Base-by-base conservation (phyloP, 306 rosid genomes). In the Castanopsis chinensis region DNA sequence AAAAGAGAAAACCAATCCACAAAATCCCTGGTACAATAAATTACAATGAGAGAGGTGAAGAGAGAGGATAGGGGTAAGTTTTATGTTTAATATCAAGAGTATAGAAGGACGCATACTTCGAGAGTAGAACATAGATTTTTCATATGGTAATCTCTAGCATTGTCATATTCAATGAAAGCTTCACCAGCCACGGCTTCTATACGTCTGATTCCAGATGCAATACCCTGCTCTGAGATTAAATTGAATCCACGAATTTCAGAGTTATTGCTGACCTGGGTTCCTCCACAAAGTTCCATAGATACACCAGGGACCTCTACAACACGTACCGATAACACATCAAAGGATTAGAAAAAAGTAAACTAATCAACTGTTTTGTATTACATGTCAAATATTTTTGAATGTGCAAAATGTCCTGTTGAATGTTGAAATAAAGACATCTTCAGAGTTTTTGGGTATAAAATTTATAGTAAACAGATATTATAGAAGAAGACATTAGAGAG, bases 141-240 rank as follows among this genome's bases (percentile, higher is more conserved):
- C 90, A 92, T 87, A 79, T 90, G 90, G 79, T 81, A 85, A 78
- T 94, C 99, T 77, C 99, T 88, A 77, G 87, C 84, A 86, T 86
- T 90, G 79, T 90, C 91, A 72, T 94, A 92, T 78, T 94, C 97
- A 75, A 94, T 86, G 80, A 88, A 94, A 67, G 98, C 93, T 71
- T 92, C 99, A 79, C 99, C 99, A 30, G 99, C 98, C 71, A 95
- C 97, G 21, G 99, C 96, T 87, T 95, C 99, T 70, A 95, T 95
- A 59, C 98, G 94, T 77, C 99, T 86, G 78, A 95, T 79, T 71
- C 99, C 98, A 83, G 98, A 92, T 78, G 99, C 99, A 70, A 95
- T 86, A 37, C 98, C 99, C 85, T 91, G 98, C 86, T 95, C 99
- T 68, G 97, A 90, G 30, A 95, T 90, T 86, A 95, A 83, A 80